These are phyloP conservation scores for Antrodiella citrinella DNA, from an alignment of 768 basidiomycete genomes.

Conservation along the genomic window DNA sequence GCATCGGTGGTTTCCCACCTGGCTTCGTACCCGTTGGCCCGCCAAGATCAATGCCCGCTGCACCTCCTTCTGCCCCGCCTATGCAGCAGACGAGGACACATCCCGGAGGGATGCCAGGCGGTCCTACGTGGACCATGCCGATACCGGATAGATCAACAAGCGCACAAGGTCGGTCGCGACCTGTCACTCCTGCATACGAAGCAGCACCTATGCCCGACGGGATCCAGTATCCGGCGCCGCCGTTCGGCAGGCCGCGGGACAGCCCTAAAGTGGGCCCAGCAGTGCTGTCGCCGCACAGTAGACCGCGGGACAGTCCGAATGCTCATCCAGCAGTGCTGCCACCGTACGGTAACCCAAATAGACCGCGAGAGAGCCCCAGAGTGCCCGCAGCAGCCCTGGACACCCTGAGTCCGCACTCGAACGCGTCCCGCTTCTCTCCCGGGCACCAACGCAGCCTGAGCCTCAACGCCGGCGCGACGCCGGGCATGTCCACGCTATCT, in stretches of 20 bases:
- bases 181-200: constrained; percentile 3
- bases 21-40: background rate
- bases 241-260: background rate
- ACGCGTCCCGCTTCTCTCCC: constrained; percentile 13
- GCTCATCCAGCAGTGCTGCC: background rate
- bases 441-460: constrained; percentile 19
- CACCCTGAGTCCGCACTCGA: constrained; percentile 10
- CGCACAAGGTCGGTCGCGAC: background rate
- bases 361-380: background rate
- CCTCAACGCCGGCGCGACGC: constrained; percentile 22
- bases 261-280: background rate
- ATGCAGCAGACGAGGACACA: background rate
- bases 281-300: background rate
- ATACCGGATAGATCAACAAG: background rate
- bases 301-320: background rate
- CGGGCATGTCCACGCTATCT: constrained; percentile 13
- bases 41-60: background rate
- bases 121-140: background rate
- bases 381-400: constrained; percentile 1
- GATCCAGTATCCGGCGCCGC: constrained; percentile 2
- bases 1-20: background rate
- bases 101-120: background rate
- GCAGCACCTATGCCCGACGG: constrained; percentile 6
- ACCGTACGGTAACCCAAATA: background rate
- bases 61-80: background rate